These are phyloP conservation scores for Coccomyxa sp. DNA, from an alignment of 139 green algal genomes.

Conservation along the genomic window DNA sequence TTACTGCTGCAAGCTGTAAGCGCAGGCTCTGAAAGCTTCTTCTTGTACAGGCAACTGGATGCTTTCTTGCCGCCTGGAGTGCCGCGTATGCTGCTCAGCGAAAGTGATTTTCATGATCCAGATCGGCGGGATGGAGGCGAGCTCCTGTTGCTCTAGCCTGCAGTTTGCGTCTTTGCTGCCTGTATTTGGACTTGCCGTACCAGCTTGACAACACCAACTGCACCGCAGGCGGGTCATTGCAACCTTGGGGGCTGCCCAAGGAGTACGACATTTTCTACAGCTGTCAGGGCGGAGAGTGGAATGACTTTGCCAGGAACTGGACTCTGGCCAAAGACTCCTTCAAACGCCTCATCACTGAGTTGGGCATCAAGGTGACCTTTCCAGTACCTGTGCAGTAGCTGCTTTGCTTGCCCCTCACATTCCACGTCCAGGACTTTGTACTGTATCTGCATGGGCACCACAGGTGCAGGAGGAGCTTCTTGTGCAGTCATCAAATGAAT, in stretches of 20 bases:
- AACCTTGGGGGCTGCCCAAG: conserved; percentile 16
- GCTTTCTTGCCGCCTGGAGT: conserved; percentile 20
- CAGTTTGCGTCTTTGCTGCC: not conserved
- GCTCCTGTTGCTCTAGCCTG: not conserved
- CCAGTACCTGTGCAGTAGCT: too few species aligned
- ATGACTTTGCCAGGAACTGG: conserved; percentile 33
- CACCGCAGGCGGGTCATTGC: conserved; percentile 8
- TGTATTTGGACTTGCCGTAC: not conserved
- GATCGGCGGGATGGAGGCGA: conserved; percentile 15
- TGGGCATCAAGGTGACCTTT: conserved; percentile 6
- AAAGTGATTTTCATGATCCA: conserved; percentile 26
- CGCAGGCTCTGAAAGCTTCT: too few species aligned
- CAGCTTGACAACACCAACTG: not conserved
- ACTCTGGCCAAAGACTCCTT: conserved; percentile 24
- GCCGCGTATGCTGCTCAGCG: conserved; percentile 20
- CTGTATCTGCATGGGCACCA: too few species aligned
- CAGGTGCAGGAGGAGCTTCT: too few species aligned
- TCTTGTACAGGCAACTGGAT: too few species aligned
- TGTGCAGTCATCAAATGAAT: too few species aligned
- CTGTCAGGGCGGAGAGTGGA: conserved; percentile 31
- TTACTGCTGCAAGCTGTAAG: too few species aligned
- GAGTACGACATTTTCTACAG: conserved; percentile 25
- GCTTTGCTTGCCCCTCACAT: too few species aligned
- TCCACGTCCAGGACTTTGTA: too few species aligned
- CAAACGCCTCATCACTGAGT: conserved; percentile 11